Base-by-base conservation (phyloP, 2,329 filamentous ascomycete genomes). In the Alternaria atra region DNA sequence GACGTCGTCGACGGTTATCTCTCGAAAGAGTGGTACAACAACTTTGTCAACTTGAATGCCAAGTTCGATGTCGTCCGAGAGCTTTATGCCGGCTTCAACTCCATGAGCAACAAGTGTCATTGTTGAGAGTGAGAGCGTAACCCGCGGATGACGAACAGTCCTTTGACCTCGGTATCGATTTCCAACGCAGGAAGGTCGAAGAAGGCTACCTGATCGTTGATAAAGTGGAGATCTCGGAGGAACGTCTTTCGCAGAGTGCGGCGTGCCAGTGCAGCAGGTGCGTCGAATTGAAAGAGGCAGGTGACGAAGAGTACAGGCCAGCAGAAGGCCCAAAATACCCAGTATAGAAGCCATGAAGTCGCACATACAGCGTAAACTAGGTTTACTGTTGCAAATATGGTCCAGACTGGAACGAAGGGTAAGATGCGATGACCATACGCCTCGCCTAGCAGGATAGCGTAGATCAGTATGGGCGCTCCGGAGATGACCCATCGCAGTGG, bases 161-260 rank as follows among this genome's bases (percentile, higher is more conserved):
- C 85, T 63, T 84, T 79, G 13, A 85, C 82, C 27, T 85, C 82
- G 0, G 81, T 84, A 64, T 86, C 84, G 43, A 86, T 85, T 65
- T 86, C 84, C 53, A 86, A 69, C 1, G 84, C 84, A 0, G 85
- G 83, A 6, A 84, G 67, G 52, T 83, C 78, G 63, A 84, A 84
- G 53, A 83, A 73, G 3, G 82, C 83, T 56, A 86, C 78, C 59
- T 81, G 82, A 60, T 86, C 84, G 47, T 81, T 80, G 61, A 84
- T 82, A 65, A 86, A 85, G 58, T 85, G 82, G 23, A 84, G 65
- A 37, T 81, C 74, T 46, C 80, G 70, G 29, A 82, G 72, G 9
- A 84, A 73, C 0, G 70, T 68, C 23, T 68, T 72, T 17, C 74
- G 75, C 6, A 83, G 72, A 7, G 61, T 68, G 30, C 73, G 74